phyloP scores from a whole-genome alignment of 1,139 yeast species.

The Pichia sp. region DNA sequence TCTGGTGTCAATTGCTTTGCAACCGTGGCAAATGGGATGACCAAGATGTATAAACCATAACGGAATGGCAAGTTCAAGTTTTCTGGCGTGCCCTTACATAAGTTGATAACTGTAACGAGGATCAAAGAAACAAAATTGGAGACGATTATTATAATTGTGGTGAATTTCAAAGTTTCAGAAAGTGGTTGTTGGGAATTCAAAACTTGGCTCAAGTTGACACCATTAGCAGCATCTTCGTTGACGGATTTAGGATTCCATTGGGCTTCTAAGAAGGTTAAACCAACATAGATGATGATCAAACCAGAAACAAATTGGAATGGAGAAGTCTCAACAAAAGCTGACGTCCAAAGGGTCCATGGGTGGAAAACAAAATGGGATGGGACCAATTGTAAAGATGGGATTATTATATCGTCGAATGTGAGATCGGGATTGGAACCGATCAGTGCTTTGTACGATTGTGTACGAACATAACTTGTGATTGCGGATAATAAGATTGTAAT shows the following conservation, averaged over 20 bases:
- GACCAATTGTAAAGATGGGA: constrained; percentile 62
- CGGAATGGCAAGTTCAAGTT: constrained; percentile 31
- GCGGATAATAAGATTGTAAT: constrained; percentile 23
- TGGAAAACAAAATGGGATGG: constrained; percentile 58
- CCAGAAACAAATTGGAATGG: constrained; percentile 51
- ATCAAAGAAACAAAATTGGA: constrained; percentile 56
- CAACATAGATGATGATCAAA: constrained; percentile 47
- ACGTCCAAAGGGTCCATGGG: constrained; percentile 77
- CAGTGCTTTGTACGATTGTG: constrained; percentile 23
- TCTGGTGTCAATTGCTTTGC: constrained; percentile 90
- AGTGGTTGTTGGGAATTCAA: constrained; percentile 20
- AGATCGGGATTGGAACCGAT: constrained; percentile 18
- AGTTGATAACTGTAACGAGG: constrained; percentile 34
- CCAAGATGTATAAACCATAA: constrained; percentile 69
- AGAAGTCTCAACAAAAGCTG: constrained; percentile 70
- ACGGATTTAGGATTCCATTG: constrained; percentile 40
- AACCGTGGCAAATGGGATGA: constrained; percentile 78
- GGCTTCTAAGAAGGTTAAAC: constrained; percentile 49
- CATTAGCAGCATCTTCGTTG: constrained; percentile 18
- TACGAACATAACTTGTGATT: constrained; percentile 25
- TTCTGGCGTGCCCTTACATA: constrained; percentile 37
- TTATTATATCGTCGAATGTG: constrained; percentile 26
- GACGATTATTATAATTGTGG: constrained; percentile 53
- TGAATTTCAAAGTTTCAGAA: constrained; percentile 46
- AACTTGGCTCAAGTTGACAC: constrained; percentile 42